Evolutionary conservation across 306 rosid species (phyloP).

Genomic region (Ceratonia siliqua): DNA sequence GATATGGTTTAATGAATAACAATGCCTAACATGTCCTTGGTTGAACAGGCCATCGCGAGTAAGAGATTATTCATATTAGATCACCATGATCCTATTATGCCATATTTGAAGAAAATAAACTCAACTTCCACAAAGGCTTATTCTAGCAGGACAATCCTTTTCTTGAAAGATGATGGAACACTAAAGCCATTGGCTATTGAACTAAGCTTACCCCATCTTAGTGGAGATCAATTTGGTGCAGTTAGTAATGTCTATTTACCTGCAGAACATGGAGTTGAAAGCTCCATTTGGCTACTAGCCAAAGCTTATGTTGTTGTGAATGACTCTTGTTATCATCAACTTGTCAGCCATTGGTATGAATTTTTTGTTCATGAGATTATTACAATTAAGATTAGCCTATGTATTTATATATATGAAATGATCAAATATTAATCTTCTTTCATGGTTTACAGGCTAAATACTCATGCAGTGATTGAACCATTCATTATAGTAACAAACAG

Average conservation of each 20-base stretch:
- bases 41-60: slow-evolving; percentile 54
- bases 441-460: slow-evolving; percentile 55
- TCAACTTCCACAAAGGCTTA: slow-evolving; percentile 51
- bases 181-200: slow-evolving; percentile 76
- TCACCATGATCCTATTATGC: slow-evolving; percentile 62
- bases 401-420: neutral
- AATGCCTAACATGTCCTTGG: slow-evolving; percentile 2
- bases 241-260: slow-evolving; percentile 55
- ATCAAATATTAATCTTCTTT: neutral
- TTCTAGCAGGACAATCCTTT: slow-evolving; percentile 62
- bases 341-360: slow-evolving; percentile 68
- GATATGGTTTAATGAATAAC: neutral
- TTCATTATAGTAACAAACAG: slow-evolving; percentile 50
- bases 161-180: slow-evolving; percentile 67
- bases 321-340: slow-evolving; percentile 73
- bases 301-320: slow-evolving; percentile 74
- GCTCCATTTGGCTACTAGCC: slow-evolving; percentile 64
- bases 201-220: slow-evolving; percentile 56
- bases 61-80: slow-evolving; percentile 64
- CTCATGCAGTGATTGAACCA: slow-evolving; percentile 85
- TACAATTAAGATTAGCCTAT: neutral
- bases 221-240: slow-evolving; percentile 58
- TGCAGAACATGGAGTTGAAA: slow-evolving; percentile 56
- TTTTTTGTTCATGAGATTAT: neutral
- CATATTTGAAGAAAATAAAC: slow-evolving; percentile 63